Evolutionary conservation across 345 rosid genomes (phyloP), one percentile per base, ranked within the genome.

Genomic region (Eucalyptus globulus): DNA sequence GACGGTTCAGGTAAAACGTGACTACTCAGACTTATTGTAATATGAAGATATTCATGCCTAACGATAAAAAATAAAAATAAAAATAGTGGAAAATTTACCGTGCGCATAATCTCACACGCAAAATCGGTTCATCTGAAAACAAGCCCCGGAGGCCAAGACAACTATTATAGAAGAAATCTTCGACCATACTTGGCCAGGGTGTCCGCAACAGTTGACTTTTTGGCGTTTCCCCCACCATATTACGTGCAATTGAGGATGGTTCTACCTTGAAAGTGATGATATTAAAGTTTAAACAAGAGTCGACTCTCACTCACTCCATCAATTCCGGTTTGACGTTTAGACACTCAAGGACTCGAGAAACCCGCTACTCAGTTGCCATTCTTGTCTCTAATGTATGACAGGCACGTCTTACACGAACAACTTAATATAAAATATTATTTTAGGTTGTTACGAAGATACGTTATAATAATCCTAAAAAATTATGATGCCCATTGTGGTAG

Each of bases 21-120:
- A 37, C 5, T 3, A 53, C 4, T 53, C 58, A 0, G 21, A 53
- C 4, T 53, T 53, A 53, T 4, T 19, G 1, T 3, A n/a, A 31
- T 16, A 37, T 24, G 26, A 37, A 17, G 26, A 72, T 72, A 9
- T 72, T 9, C 12, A 1, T 27, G 2, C 34, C 31, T 14, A 29
- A 62, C 5, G 5, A 12, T 12, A 6, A 29, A 14, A 6, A 27
- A 49, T 2, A 1, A 2, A 1, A 3, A 6, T 12, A 6, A 60
- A 2, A 51, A 51, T 3, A 17, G 0, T 7, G 5, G 0, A 31
- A 15, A 31, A 53, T 53, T 53, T 53, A 19, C 19, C 6, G 17
- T 15, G 37, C 2, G 3, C 40, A n/a, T 65, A 65, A 65, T 65
- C 76, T 56, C 3, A n/a, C 21, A n/a, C 21, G 6, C 76, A n/a